A percentile compares a stretch with the other conserved stretches of the same genome.
phyloP scores from a whole-genome alignment of 306 rosid species.

The Prinsepia uniflora region DNA sequence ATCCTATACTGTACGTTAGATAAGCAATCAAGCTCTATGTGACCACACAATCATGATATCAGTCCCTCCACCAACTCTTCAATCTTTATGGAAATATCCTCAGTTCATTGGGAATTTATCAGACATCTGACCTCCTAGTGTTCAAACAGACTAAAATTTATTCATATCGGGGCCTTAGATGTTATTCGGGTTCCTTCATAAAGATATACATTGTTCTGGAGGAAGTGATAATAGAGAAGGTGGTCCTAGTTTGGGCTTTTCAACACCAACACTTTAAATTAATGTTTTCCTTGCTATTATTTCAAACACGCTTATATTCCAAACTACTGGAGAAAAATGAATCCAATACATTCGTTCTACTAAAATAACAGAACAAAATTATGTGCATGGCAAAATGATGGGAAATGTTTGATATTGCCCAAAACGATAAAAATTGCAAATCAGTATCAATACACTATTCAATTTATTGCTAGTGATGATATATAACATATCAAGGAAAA shows the following conservation, averaged over 20 bases:
- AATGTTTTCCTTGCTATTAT: neutral
- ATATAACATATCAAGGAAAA: neutral
- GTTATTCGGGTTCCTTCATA: neutral
- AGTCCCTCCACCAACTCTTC: neutral
- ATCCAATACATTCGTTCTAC: neutral
- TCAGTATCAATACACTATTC: neutral
- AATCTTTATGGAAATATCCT: neutral
- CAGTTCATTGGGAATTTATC: neutral
- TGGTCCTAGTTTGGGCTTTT: neutral
- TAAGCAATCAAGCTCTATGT: neutral
- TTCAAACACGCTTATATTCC: neutral
- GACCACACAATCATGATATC: neutral
- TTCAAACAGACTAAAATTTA: neutral
- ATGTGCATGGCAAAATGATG: conserved; percentile 29
- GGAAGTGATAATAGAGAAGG: neutral
- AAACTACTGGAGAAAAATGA: neutral
- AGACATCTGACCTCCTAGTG: neutral
- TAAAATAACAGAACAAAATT: conserved; percentile 27
- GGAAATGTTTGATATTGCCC: conserved; percentile 3
- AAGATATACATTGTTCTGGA: neutral
- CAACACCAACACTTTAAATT: neutral
- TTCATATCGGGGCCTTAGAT: neutral
- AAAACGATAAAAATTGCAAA: neutral
- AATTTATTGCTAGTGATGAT: neutral
- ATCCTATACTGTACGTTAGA: neutral